These are phyloP conservation scores for Aureobasidium zeae DNA, from an alignment of 2,329 filamentous ascomycete genomes.

Conservation along the genomic window DNA sequence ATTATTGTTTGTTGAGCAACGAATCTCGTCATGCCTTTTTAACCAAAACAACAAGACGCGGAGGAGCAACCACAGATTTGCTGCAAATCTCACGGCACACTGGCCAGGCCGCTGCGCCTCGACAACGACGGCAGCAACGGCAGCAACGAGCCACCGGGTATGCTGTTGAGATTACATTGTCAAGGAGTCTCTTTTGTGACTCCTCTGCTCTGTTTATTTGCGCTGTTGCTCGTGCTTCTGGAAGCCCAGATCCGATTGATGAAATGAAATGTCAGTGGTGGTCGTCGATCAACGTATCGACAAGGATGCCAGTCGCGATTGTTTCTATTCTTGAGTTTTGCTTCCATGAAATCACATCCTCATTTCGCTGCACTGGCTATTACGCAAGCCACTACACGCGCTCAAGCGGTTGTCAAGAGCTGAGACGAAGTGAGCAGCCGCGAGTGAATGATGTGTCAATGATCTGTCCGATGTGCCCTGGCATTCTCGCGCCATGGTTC, in stretches of 20 bases:
- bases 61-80: constrained; percentile 14
- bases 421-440: too few species aligned
- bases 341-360: too few species aligned
- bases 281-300: constrained; percentile 11
- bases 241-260: constrained; percentile 7
- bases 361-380: too few species aligned
- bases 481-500: too few species aligned
- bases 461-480: too few species aligned
- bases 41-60: constrained; percentile 9
- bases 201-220: constrained; percentile 9
- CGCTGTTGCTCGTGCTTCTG: neutral
- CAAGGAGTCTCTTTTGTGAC: too few species aligned
- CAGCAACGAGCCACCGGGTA: constrained; percentile 2
- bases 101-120: constrained; percentile 14
- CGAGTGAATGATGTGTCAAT: too few species aligned
- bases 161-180: constrained; percentile 9
- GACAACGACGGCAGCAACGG: neutral
- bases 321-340: too few species aligned
- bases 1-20: constrained; percentile 7
- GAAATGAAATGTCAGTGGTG: neutral
- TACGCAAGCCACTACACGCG: too few species aligned
- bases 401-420: too few species aligned
- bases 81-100: constrained; percentile 14
- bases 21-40: neutral
- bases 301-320: too few species aligned